Evolutionary conservation across 1,139 yeast genomes (phyloP).

Genomic region (Chernovozyma aurita): DNA sequence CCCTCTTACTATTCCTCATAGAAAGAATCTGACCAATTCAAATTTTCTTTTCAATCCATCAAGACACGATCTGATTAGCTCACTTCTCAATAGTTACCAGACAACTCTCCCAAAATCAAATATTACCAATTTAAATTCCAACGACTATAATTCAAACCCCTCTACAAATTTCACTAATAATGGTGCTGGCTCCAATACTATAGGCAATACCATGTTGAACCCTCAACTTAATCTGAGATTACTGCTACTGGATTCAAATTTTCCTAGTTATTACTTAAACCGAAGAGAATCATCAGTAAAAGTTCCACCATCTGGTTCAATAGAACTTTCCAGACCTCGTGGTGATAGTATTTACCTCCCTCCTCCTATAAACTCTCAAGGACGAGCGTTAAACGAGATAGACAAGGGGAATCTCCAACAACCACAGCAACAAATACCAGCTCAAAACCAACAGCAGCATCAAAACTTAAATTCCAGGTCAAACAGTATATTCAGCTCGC

Average conservation of each 20-base stretch:
- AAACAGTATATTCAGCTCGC: conserved; percentile 39
- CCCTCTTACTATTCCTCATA: background rate
- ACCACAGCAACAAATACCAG: conserved; percentile 9
- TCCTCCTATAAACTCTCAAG: conserved; percentile 21
- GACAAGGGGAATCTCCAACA: conserved; percentile 7
- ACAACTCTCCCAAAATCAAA: conserved; percentile 4
- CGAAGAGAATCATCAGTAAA: conserved; percentile 8
- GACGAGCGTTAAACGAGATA: conserved; percentile 9
- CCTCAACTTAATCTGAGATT: conserved; percentile 3
- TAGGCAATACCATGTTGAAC: background rate
- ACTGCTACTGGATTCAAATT: conserved; percentile 10
- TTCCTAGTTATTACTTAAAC: conserved; percentile 11
- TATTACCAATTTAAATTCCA: background rate
- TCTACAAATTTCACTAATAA: background rate
- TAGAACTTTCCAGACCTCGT: conserved; percentile 15
- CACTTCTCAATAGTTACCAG: conserved; percentile 17
- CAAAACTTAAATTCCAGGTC: conserved; percentile 23
- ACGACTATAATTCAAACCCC: background rate
- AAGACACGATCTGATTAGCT: conserved; percentile 19
- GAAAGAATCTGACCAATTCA: conserved; percentile 6
- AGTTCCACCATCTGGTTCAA: background rate
- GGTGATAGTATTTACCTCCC: conserved; percentile 32
- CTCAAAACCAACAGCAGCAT: conserved; percentile 13
- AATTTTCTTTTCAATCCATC: conserved; percentile 13
- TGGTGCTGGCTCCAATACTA: background rate